These are phyloP conservation scores for Polytrichum formosum DNA, from an alignment of 225 moss, liverwort and hornwort genomes.

Conservation along the genomic window DNA sequence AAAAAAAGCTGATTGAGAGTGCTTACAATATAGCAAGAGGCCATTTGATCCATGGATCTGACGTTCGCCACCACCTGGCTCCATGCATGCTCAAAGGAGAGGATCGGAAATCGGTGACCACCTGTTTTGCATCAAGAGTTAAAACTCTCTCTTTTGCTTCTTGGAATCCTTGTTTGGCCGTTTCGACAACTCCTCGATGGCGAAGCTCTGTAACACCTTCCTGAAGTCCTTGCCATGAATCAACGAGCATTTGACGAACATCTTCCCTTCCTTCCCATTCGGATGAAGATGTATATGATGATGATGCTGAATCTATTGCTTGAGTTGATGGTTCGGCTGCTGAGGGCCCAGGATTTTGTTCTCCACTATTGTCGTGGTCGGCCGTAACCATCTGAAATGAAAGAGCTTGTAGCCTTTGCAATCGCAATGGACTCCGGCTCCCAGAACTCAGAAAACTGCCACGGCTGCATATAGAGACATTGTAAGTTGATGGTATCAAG, in stretches of 20 bases:
- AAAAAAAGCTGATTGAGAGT: not conserved
- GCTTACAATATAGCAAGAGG: slow-evolving; percentile 91
- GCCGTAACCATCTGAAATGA: slow-evolving; percentile 73
- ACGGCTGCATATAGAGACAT: slow-evolving; percentile 23
- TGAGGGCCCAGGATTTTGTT: slow-evolving; percentile 55
- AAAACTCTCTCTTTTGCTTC: slow-evolving; percentile 66
- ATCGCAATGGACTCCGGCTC: slow-evolving; percentile 33
- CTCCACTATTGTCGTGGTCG: slow-evolving; percentile 62
- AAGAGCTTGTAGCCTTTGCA: slow-evolving; percentile 58
- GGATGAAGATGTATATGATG: slow-evolving; percentile 24
- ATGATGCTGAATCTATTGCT: slow-evolving; percentile 45
- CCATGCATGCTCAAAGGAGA: slow-evolving; percentile 45
- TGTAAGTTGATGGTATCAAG: slow-evolving; percentile 1
- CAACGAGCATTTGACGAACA: slow-evolving; percentile 56
- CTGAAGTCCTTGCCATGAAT: slow-evolving; percentile 62
- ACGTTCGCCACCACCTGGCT: slow-evolving; percentile 58
- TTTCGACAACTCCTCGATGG: slow-evolving; percentile 72
- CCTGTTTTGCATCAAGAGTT: slow-evolving; percentile 57
- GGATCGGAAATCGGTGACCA: slow-evolving; percentile 42
- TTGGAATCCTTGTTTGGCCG: slow-evolving; percentile 60
- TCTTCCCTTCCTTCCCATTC: slow-evolving; percentile 57
- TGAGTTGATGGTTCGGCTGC: slow-evolving; percentile 49
- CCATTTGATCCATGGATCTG: slow-evolving; percentile 94
- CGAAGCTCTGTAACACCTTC: slow-evolving; percentile 68
- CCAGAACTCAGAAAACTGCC: slow-evolving; percentile 33